Conservation (phyloP, 2,329 filamentous ascomycete species). For the Colletotrichum sp. region DNA sequence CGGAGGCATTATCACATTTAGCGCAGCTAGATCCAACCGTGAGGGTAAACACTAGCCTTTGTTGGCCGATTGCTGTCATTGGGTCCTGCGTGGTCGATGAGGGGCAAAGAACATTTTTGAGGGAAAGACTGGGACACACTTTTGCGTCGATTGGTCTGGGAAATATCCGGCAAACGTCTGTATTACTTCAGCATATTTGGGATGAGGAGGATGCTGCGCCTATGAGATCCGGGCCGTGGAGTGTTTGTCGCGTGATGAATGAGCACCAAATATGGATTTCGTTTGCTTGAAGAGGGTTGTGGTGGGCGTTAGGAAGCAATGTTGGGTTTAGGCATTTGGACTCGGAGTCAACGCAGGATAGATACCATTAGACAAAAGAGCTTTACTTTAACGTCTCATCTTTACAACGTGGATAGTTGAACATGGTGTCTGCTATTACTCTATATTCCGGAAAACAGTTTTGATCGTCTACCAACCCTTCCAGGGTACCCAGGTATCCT, state of each 20-base stretch:
- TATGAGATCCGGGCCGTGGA: constrained; percentile 42
- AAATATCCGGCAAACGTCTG: not conserved
- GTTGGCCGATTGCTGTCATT: constrained; percentile 42
- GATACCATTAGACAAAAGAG: not conserved
- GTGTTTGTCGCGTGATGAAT: constrained; percentile 48
- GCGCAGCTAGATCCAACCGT: constrained; percentile 33
- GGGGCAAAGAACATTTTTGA: constrained; percentile 35
- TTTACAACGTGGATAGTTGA: not conserved
- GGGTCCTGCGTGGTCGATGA: constrained; percentile 39
- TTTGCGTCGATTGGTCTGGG: not conserved
- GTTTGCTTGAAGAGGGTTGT: constrained; percentile 39
- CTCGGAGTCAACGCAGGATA: not conserved
- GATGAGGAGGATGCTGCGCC: constrained; percentile 20
- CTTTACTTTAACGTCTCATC: not conserved
- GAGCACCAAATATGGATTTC: constrained; percentile 53
- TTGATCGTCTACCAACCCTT: constrained; percentile 33
- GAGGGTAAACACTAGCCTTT: constrained; percentile 44
- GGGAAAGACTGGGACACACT: not conserved
- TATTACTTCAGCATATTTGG: constrained; percentile 48
- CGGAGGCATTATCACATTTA: not conserved
- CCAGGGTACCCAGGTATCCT: constrained; percentile 40
- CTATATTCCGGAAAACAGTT: fast-evolving
- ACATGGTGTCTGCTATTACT: too few relatives aligned
- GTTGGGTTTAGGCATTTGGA: not conserved
- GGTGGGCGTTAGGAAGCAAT: not conserved